These are phyloP conservation scores for Leishmania major DNA, from an alignment of 208 protist genomes.

Conservation along the genomic window DNA sequence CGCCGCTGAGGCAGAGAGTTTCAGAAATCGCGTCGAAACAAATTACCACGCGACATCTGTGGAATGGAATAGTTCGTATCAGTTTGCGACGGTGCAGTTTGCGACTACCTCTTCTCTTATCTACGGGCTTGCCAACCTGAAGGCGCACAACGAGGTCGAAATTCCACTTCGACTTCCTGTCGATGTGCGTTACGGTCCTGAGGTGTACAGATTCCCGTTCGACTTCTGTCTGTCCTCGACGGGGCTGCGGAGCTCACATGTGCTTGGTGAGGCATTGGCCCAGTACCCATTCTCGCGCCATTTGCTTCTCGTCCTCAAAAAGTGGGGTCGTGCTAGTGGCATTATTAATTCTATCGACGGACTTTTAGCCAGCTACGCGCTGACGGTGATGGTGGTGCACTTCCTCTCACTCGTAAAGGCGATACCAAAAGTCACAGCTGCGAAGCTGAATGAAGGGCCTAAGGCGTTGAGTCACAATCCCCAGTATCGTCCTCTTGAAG, in stretches of 20 bases:
- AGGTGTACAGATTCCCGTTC: slow-evolving; percentile 88
- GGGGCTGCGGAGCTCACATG: slow-evolving; percentile 81
- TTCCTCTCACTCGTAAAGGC: slow-evolving; percentile 69
- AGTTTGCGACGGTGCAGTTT: slow-evolving; percentile 85
- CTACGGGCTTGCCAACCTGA: slow-evolving; percentile 69
- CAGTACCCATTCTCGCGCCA: slow-evolving; percentile 79
- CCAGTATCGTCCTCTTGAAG: slow-evolving; percentile 49
- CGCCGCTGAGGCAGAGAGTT: slow-evolving; percentile 45
- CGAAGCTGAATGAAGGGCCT: slow-evolving; percentile 44
- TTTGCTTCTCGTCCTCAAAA: slow-evolving; percentile 82
- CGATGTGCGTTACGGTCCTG: slow-evolving; percentile 77
- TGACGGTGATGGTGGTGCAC: slow-evolving; percentile 89
- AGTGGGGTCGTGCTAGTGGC: slow-evolving; percentile 81
- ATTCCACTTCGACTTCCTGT: slow-evolving; percentile 81
- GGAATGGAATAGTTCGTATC: slow-evolving; percentile 77
- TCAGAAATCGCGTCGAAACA: slow-evolving; percentile 47
- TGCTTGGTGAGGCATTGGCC: slow-evolving; percentile 69
- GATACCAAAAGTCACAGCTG: slow-evolving; percentile 56
- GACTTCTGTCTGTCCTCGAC: slow-evolving; percentile 90
- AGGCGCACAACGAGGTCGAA: slow-evolving; percentile 71
- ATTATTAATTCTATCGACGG: slow-evolving; percentile 90
- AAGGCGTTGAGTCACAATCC: slow-evolving; percentile 59
- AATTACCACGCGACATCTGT: slow-evolving; percentile 70
- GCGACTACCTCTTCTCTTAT: slow-evolving; percentile 60
- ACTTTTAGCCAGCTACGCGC: slow-evolving; percentile 84